phyloP scores from a whole-genome alignment of 2,329 filamentous ascomycete genomes.

The Trichophyton equinum region DNA sequence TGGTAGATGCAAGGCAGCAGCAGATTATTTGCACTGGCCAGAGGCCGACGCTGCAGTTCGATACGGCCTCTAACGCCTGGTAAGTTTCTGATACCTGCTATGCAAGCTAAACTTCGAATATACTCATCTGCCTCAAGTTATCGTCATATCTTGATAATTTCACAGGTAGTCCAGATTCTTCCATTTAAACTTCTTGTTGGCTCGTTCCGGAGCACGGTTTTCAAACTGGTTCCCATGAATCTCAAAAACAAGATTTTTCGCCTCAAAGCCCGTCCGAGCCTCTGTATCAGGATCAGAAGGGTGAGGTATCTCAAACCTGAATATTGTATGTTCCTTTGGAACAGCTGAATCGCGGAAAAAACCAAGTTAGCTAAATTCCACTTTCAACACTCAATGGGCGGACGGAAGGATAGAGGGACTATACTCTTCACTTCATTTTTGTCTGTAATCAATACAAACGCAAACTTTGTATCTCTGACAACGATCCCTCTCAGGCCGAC shows the following conservation, averaged over 20 bases:
- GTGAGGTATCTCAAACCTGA: slow-evolving; percentile 58
- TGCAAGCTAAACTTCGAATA: not conserved
- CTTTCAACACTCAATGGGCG: slow-evolving; percentile 2
- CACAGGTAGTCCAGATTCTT: slow-evolving; percentile 66
- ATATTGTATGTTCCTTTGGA: slow-evolving; percentile 83
- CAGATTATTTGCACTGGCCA: not conserved
- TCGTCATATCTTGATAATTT: slow-evolving; percentile 20
- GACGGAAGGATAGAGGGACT: slow-evolving; percentile 11
- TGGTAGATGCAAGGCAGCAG: not conserved
- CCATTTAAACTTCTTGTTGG: slow-evolving; percentile 82
- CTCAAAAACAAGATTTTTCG: slow-evolving; percentile 58
- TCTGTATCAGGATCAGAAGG: slow-evolving; percentile 11
- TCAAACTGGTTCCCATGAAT: slow-evolving; percentile 79
- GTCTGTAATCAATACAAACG: slow-evolving; percentile 70
- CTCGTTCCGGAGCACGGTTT: slow-evolving; percentile 67
- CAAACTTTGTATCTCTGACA: slow-evolving; percentile 73
- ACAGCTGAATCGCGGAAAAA: slow-evolving; percentile 38
- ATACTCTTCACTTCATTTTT: slow-evolving; percentile 56
- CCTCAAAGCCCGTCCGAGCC: not conserved
- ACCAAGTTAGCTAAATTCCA: not conserved
- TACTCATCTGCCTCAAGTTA: too few species aligned
- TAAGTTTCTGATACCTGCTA: not conserved
- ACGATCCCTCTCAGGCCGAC: slow-evolving; percentile 81
- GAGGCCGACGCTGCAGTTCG: not conserved
- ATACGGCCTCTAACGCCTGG: not conserved